Evolutionary conservation across 805 yeast species (phyloP), one percentile per base, ranked within the genome.

Genomic region (Teunomyces pallodes): DNA sequence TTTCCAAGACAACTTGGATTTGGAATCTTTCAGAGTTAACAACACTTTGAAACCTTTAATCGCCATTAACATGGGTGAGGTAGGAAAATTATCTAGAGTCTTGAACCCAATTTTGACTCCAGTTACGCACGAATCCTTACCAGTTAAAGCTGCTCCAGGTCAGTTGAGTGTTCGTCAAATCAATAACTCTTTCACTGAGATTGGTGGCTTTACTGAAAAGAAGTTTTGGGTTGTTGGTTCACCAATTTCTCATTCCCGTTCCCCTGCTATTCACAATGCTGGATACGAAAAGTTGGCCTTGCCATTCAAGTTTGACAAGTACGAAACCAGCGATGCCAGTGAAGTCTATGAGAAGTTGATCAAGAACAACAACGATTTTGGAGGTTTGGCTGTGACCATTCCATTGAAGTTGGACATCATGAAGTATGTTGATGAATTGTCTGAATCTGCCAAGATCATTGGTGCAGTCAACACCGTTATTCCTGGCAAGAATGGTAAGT

Each of bases 321-420:
- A 80, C 60, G 96, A 90, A 62, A 82, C 96, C 1, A 74, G 72
- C 16, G 79, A 81, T 56, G 88, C 84, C 8, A 60, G 62, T 2
- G 76, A 74, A 43, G 91, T 88, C 26, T 73, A 74, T 43, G 69
- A 74, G 9, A 66, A 76, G 40, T 63, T 90, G 46, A 70, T 82
- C 49, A 62, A 72, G 32, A 64, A 65, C 14, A 66, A 80, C 12
- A 61, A 70, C 7, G 59, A 64, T 29, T 86, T 94, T 59, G 98
- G 98, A 42, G 99, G 99, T n/a, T 82, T 87, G 52, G 91, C 96
- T 4, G 89, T 94, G 6, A 94, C 99, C 1, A 92, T 92, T 62
- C 99, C 99, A 3, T 74, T 92, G 62, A 94, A 94, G 64, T 61
- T 90, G 47, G 95, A 86, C 49, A 83, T 92, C 53, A 82, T 87